phyloP scores from a whole-genome alignment of 176 grass and related monocot species.

The Musa itinerans region DNA sequence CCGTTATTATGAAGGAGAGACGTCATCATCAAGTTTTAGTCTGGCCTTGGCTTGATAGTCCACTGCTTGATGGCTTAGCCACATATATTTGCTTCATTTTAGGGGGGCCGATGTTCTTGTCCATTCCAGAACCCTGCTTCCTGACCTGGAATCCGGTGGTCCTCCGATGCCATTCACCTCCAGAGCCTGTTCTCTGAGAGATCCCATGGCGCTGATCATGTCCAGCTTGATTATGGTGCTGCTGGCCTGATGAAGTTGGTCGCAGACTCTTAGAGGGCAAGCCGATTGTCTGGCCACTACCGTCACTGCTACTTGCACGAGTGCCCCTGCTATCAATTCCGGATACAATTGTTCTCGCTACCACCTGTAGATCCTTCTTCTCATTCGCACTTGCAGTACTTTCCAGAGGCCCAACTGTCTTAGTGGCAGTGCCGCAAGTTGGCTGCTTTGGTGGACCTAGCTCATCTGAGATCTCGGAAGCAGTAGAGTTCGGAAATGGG shows the following conservation, averaged over 20 bases:
- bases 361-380: conserved; percentile 47
- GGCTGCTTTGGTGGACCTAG: conserved; percentile 42
- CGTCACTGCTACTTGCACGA: conserved; percentile 31
- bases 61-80: conserved; percentile 35
- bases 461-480: conserved; percentile 42
- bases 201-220: conserved; percentile 28
- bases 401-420: conserved; percentile 35
- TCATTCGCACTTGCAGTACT: conserved; percentile 27
- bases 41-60: neutral
- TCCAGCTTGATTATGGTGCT: conserved; percentile 33
- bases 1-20: neutral
- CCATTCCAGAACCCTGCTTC: conserved; percentile 40
- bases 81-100: conserved; percentile 97
- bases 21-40: neutral
- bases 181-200: conserved; percentile 32
- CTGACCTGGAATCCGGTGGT: conserved; percentile 44
- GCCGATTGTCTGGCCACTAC: conserved; percentile 28
- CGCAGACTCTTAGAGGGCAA: conserved; percentile 16
- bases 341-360: conserved; percentile 25
- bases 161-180: conserved; percentile 61
- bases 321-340: conserved; percentile 28
- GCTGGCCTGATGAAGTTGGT: conserved; percentile 29
- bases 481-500: conserved; percentile 23
- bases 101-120: conserved; percentile 54
- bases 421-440: conserved; percentile 27